Conservation (phyloP, 176 grass and related monocot species). For the Pontederia paniculata region DNA sequence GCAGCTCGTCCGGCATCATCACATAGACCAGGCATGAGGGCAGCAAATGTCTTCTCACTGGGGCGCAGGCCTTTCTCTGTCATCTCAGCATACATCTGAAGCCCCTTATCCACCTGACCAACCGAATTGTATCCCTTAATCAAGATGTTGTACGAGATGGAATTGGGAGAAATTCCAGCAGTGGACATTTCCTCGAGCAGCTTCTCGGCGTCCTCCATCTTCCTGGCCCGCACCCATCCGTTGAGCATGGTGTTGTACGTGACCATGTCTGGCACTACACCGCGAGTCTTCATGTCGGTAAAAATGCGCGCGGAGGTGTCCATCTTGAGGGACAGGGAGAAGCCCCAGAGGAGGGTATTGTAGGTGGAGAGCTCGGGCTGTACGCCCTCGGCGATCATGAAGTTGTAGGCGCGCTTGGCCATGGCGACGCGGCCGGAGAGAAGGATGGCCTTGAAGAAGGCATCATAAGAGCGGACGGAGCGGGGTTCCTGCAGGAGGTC, state of each 20-base stretch:
- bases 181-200: slow-evolving; percentile 57
- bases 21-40: slow-evolving; percentile 74
- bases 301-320: slow-evolving; percentile 43
- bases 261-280: slow-evolving; percentile 37
- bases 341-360: slow-evolving; percentile 81
- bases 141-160: slow-evolving; percentile 71
- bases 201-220: slow-evolving; percentile 69
- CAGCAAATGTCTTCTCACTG: slow-evolving; percentile 88
- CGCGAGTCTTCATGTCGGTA: slow-evolving; percentile 59
- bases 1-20: slow-evolving; percentile 43
- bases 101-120: slow-evolving; percentile 38
- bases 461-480: slow-evolving; percentile 64
- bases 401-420: slow-evolving; percentile 71
- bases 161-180: slow-evolving; percentile 39
- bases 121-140: slow-evolving; percentile 67
- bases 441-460: slow-evolving; percentile 83
- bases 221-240: slow-evolving; percentile 44
- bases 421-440: slow-evolving; percentile 56
- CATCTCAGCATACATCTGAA: slow-evolving; percentile 58
- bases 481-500: slow-evolving; percentile 53
- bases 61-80: slow-evolving; percentile 55
- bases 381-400: slow-evolving; percentile 49
- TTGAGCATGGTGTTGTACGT: slow-evolving; percentile 77
- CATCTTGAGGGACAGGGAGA: slow-evolving; percentile 74
- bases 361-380: slow-evolving; percentile 50